Conservation (phyloP, 768 basidiomycete genomes). For the Pleurotus giganteus region DNA sequence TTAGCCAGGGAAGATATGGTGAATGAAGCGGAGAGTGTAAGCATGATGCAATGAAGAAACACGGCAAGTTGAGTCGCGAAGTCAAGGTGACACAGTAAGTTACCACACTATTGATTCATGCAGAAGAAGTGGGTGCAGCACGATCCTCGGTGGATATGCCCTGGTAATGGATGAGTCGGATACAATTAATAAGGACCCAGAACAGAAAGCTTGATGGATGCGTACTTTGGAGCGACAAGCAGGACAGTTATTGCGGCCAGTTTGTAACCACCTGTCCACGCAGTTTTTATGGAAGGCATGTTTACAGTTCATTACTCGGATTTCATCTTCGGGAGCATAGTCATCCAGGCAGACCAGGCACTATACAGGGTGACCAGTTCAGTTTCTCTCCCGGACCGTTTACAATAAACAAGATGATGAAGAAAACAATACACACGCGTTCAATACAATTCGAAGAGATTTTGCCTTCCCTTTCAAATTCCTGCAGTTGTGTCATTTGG, state of each 20-base stretch:
- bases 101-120: too few relatives aligned
- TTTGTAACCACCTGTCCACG: slow-evolving; percentile 86
- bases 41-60: too few relatives aligned
- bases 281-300: slow-evolving; percentile 91
- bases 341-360: slow-evolving; percentile 89
- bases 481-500: slow-evolving; percentile 48
- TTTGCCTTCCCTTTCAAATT: slow-evolving; percentile 59
- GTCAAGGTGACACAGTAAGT: too few relatives aligned
- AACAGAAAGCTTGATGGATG: too few relatives aligned
- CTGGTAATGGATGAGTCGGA: too few relatives aligned
- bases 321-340: slow-evolving; percentile 72
- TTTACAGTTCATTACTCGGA: slow-evolving; percentile 78
- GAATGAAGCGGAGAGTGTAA: too few relatives aligned
- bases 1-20: too few relatives aligned
- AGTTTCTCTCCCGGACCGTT: too few relatives aligned
- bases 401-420: not conserved
- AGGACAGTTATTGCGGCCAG: slow-evolving; percentile 88
- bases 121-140: not conserved
- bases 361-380: slow-evolving; percentile 29
- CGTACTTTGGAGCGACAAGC: slow-evolving; percentile 80
- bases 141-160: not conserved
- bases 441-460: slow-evolving; percentile 80
- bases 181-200: not conserved
- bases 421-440: slow-evolving; percentile 46
- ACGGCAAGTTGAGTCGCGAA: too few relatives aligned